Evolutionary conservation across 495 filamentous ascomycete species (phyloP).

Genomic region (Lophiotrema nucula): DNA sequence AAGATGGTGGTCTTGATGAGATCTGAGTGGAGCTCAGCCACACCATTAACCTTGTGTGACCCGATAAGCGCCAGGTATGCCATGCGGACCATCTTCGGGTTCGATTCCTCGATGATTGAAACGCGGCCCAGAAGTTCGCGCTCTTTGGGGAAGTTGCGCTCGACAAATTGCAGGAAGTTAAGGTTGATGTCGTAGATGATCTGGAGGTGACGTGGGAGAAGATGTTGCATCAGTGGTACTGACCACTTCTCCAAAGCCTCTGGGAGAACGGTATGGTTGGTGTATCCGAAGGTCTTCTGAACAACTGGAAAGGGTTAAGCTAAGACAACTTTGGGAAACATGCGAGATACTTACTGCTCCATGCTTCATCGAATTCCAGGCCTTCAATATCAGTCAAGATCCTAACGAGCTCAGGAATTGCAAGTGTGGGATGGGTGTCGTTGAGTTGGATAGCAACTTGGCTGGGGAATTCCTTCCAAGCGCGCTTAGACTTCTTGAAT

Average conservation of each 20-base stretch:
- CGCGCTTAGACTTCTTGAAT: constrained; percentile 93
- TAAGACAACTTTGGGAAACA: constrained; percentile 39
- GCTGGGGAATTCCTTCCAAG: constrained; percentile 90
- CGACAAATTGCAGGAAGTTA: constrained; percentile 84
- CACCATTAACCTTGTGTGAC: constrained; percentile 98
- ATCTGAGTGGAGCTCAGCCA: constrained; percentile 95
- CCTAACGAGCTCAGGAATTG: constrained; percentile 90
- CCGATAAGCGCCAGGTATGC: constrained; percentile 92
- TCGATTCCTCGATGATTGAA: constrained; percentile 94
- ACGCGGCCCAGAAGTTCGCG: constrained; percentile 79
- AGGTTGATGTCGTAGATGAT: constrained; percentile 99
- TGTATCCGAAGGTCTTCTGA: constrained; percentile 82
- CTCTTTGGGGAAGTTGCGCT: constrained; percentile 85
- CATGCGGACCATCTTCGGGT: constrained; percentile 99
- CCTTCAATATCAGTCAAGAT: constrained; percentile 88
- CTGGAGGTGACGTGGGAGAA: constrained; percentile 91
- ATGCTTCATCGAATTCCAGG: constrained; percentile 90
- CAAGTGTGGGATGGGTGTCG: constrained; percentile 94
- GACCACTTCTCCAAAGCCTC: constrained; percentile 99
- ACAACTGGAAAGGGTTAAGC: constrained; percentile 41
- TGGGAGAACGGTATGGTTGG: constrained; percentile 95
- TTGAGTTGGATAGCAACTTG: constrained; percentile 97
- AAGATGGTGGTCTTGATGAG: constrained; percentile 98
- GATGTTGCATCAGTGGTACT: constrained; percentile 84
- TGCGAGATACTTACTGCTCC: constrained; percentile 56